Conservation (phyloP, 106 monocot species). For the Dactylorhiza incarnata region DNA sequence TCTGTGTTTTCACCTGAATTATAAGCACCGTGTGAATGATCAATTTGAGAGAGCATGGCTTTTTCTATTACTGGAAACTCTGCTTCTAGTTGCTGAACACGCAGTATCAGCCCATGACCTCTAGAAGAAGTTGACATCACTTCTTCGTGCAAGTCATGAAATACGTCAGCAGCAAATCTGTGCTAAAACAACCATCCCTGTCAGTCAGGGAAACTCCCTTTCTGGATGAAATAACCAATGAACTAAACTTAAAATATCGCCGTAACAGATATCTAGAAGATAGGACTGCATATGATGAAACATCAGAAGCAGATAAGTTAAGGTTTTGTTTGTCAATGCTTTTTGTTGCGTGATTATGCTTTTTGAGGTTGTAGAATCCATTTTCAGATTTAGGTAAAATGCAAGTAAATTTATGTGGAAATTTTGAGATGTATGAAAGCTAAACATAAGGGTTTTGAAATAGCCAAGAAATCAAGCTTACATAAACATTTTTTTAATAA, state of each 20-base stretch:
- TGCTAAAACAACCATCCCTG: not conserved
- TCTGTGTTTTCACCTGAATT: constrained; percentile 29
- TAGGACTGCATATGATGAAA: not conserved
- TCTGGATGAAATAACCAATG: not conserved
- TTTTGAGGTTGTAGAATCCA: no score
- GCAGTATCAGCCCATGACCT: constrained; percentile 81
- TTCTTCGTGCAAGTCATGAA: constrained; percentile 93
- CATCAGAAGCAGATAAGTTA: no score
- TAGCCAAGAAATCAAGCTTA: no score
- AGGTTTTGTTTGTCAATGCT: no score
- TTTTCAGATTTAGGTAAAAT: no score
- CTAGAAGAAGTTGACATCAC: constrained; percentile 75
- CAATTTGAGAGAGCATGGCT: constrained; percentile 46
- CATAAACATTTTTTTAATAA: no score
- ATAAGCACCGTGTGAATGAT: constrained; percentile 24
- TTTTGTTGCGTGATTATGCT: no score
- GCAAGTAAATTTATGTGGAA: no score
- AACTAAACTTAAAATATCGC: not conserved
- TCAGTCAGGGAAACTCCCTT: not conserved
- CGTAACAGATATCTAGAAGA: not conserved
- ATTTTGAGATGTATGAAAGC: no score
- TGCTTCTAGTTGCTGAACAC: constrained; percentile 85
- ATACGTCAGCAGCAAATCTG: constrained; percentile 95
- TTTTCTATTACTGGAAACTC: constrained; percentile 84
- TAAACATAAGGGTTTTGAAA: no score